Conservation (phyloP, 352 stramenopile species). For the Plasmopara viticola region DNA sequence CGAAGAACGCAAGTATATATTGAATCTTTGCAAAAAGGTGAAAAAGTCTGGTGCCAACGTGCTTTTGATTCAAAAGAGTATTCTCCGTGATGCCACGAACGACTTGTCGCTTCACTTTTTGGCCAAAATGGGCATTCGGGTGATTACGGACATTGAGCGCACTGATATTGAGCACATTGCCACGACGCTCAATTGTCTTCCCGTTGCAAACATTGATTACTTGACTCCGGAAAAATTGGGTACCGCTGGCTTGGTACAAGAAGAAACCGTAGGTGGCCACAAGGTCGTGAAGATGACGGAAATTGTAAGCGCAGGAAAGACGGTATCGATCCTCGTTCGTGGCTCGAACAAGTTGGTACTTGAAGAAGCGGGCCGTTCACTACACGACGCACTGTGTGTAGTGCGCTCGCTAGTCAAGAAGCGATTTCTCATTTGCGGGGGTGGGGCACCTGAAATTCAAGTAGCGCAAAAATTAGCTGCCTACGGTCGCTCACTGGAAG, state of each 20-base stretch:
- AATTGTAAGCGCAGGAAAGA: constrained; percentile 92
- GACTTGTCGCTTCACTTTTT: constrained; percentile 99
- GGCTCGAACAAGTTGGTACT: constrained; percentile 98
- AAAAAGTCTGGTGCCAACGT: constrained; percentile 99
- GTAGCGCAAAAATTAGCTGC: constrained; percentile 91
- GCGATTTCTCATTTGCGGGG: constrained; percentile 96
- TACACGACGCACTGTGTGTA: constrained; percentile 99
- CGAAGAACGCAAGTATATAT: constrained; percentile 98
- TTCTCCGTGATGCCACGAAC: constrained; percentile 99
- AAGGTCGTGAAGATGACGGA: constrained; percentile 99
- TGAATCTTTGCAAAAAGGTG: constrained; percentile 96
- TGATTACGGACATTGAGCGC: constrained; percentile 98
- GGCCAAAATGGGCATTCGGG: constrained; percentile 99
- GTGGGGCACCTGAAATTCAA: constrained; percentile 96
- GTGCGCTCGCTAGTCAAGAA: constrained; percentile 98
- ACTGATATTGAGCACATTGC: constrained; percentile 99
- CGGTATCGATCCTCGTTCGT: constrained; percentile 96
- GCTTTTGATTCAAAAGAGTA: constrained; percentile 99
- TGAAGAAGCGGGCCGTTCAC: constrained; percentile 95
- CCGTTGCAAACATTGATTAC: constrained; percentile 98
- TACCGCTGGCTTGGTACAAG: constrained; percentile 90
- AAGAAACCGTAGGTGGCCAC: constrained; percentile 93
- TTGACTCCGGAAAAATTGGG: constrained; percentile 97
- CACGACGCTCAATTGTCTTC: constrained; percentile 92
- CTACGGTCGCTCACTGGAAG: constrained; percentile 89